Conservation (phyloP, 257 asterid species). For the Ophiorrhiza pumila region DNA sequence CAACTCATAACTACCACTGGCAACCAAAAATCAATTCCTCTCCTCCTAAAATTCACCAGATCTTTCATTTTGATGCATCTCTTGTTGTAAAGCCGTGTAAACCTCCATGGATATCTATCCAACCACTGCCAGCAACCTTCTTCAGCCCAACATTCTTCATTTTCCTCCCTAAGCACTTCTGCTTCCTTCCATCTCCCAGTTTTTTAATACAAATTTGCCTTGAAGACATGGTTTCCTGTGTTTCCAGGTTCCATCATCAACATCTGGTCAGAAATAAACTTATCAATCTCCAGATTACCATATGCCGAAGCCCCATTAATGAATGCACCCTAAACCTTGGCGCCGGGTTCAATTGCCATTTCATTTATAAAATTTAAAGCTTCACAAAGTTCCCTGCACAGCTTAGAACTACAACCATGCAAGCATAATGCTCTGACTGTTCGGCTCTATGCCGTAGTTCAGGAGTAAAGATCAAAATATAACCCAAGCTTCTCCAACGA, state of each 20-base stretch:
- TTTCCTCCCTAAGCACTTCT: conserved; percentile 53
- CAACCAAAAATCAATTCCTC: background rate
- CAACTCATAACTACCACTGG: background rate
- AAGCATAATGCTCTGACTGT: conserved; percentile 69
- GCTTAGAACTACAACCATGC: conserved; percentile 67
- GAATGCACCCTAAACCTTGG: conserved; percentile 77
- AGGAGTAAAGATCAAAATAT: conserved; percentile 47
- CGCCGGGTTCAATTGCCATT: conserved; percentile 67
- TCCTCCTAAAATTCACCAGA: conserved; percentile 14
- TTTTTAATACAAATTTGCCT: conserved; percentile 74
- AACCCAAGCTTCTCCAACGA: conserved; percentile 56
- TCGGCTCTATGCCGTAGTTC: conserved; percentile 50
- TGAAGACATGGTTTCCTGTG: conserved; percentile 56
- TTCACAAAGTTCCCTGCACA: conserved; percentile 66
- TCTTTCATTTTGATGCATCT: conserved; percentile 22
- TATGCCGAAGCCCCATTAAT: conserved; percentile 70
- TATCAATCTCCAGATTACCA: conserved; percentile 65
- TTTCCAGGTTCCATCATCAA: conserved; percentile 64
- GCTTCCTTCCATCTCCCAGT: conserved; percentile 87
- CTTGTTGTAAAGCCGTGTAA: conserved; percentile 29
- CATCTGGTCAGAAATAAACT: conserved; percentile 47
- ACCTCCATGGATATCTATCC: conserved; percentile 51
- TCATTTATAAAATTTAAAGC: conserved; percentile 56
- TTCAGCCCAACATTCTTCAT: conserved; percentile 45
- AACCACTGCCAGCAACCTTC: conserved; percentile 78